phyloP scores from a whole-genome alignment of 768 basidiomycete genomes.

The Russula lepida region DNA sequence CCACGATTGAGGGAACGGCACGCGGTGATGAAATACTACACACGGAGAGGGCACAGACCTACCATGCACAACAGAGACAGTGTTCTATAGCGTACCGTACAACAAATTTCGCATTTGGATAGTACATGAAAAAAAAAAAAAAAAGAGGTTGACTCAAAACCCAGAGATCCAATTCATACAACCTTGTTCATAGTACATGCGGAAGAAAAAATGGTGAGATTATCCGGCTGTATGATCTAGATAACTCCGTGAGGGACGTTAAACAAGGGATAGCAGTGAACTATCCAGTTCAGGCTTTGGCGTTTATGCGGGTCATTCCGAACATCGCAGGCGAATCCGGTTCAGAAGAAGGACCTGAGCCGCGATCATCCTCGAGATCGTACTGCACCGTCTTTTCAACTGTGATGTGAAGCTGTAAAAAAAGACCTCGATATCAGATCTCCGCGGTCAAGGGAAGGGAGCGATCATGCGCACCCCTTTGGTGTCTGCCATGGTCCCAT shows the following conservation, averaged over 20 bases:
- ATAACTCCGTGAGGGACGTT: background rate
- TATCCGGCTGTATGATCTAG: background rate
- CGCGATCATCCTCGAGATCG: background rate
- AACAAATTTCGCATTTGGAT: background rate
- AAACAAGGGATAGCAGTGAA: background rate
- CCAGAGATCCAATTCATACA: background rate
- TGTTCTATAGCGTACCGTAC: background rate
- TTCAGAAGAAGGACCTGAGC: constrained; percentile 3
- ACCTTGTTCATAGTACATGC: background rate
- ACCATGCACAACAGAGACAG: too few relatives aligned
- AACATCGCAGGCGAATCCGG: background rate
- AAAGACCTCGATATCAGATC: background rate
- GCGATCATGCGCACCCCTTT: background rate
- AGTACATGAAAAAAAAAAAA: background rate
- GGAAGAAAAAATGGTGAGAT: background rate
- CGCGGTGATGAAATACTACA: too few relatives aligned
- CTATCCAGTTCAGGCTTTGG: background rate
- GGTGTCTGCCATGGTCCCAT: background rate
- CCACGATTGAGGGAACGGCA: too few relatives aligned
- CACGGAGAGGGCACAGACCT: too few relatives aligned
- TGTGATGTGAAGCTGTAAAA: constrained; percentile 14
- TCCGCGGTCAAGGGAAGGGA: background rate
- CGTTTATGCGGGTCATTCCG: background rate
- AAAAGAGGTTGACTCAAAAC: background rate
- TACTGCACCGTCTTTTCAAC: constrained; percentile 20